Evolutionary conservation across 2,329 filamentous ascomycete species (phyloP), one percentile per base, ranked within the genome.

Genomic region (Sphaerulina musiva): DNA sequence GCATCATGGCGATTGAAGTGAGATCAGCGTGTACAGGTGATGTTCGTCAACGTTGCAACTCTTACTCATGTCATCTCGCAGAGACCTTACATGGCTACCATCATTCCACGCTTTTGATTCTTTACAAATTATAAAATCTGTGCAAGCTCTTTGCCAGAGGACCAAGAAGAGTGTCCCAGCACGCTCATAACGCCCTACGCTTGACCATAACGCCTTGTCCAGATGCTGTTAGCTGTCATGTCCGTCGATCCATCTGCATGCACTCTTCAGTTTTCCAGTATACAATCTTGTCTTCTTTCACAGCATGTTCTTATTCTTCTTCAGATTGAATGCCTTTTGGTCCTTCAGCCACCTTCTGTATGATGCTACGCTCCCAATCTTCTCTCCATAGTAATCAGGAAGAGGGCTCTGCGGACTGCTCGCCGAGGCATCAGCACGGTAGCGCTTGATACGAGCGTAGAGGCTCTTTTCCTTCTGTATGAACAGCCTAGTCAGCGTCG

Each of bases 311-410:
- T 76, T 82, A 70, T 83, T 84, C 82, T 95, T 95, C 78, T 90
- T 90, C 54, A 76, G 64, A 76, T 95, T 95, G 76, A 95, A 98
- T 8, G 91, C 92, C 59, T 92, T 80, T 78, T 97, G 93, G 69
- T 98, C 93, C 78, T 95, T 97, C 67, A 98, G 75, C 93, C 93
- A 98, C 71, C 89, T 85, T 66, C 93, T 79, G 72, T 97, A 98
- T 45, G 89, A 91, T 51, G 84, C 80, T 20, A 97, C 89, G 66
- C 90, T 95, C 48, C 87, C 88, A 65, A 98, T 95, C 80, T 96
- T 97, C 76, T 98, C 93, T 65, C 93, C 93, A 68, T 98, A 98
- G 74, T 95, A 98, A 70, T 98, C 93, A 42, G 92, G 91, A 1
- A 95, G 88, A 14, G 93, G 93, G 75, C 97, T 97, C 49, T 88